Percentiles rank a stretch among this genome's conserved stretches.
Conservation (phyloP, 176 grass and related monocot genomes). For the Rhynchospora breviuscula region DNA sequence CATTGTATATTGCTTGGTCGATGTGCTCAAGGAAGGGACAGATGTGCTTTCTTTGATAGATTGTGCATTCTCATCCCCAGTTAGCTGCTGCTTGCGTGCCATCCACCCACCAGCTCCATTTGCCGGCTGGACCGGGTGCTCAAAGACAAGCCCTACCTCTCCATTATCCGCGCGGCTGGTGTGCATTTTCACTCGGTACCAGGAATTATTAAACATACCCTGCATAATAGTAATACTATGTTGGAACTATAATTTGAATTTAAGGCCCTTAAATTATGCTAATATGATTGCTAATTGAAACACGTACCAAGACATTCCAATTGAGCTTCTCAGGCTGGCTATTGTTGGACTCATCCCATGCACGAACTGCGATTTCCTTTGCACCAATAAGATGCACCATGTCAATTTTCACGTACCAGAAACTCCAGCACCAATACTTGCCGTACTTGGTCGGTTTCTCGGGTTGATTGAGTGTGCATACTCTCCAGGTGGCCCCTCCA, state of each 20-base stretch:
- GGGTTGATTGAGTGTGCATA: no score
- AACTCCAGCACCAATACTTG: no score
- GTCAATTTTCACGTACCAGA: no score
- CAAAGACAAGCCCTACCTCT: slow-evolving; percentile 53
- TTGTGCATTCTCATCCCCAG: slow-evolving; percentile 2
- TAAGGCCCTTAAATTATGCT: slow-evolving; percentile 19
- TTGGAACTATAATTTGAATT: neutral
- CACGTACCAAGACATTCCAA: no score
- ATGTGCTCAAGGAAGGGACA: slow-evolving; percentile 35
- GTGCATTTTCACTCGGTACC: slow-evolving; percentile 57
- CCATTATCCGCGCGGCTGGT: slow-evolving; percentile 32
- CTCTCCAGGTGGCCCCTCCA: no score
- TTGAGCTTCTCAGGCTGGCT: slow-evolving; percentile 23
- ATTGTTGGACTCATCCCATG: slow-evolving; percentile 76
- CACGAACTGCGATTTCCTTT: slow-evolving; percentile 33
- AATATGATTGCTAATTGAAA: no score
- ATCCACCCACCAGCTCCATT: slow-evolving; percentile 56
- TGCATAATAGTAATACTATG: neutral
- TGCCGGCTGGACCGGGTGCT: slow-evolving; percentile 59
- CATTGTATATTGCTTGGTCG: slow-evolving; percentile 13
- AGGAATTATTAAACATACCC: slow-evolving; percentile 89
- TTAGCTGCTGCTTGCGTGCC: slow-evolving; percentile 31
- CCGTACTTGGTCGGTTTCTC: no score
- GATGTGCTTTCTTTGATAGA: slow-evolving; percentile 39
- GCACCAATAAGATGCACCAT: no score